Evolutionary conservation across 2,329 filamentous ascomycete species (phyloP), one percentile per base, ranked within the genome.

Genomic region (Apiospora koreana): DNA sequence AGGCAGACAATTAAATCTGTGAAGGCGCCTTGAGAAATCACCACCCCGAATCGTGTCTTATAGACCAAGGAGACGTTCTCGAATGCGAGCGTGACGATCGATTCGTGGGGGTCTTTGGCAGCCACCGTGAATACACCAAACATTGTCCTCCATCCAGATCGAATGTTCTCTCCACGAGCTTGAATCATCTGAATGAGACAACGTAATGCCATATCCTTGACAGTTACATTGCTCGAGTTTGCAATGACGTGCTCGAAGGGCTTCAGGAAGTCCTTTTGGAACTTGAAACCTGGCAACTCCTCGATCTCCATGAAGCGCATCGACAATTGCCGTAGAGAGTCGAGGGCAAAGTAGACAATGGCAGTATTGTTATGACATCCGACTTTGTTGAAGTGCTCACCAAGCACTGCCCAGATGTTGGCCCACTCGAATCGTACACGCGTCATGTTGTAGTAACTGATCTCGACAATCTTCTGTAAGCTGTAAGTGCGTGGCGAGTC

Each of bases 111-210:
- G 78, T 98, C 97, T 72, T 92, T 88, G 23, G 97, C 96, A 38
- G 97, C 96, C 46, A 98, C 94, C 1, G 95, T 98, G 79, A 99
- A 99, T 41, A 98, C 95, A 4, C 95, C 96, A 81, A 99, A 98
- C 95, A 99, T 99, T 25, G 97, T 98, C 79, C 96, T 92, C 96
- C 96, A 99, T 6, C 96, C 96, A 48, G 95, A 98, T 68, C 95
- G 92, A 77, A 99, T 99, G 76, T 98, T 98, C 81, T 98, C 93
- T 7, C 97, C 97, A 70, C 94, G 89, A 42, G 95, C 95, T 83
- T 99, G 96, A 65, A 99, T 97, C 97, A 99, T 99, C 81, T 99
- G 97, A 70, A 98, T 97, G 72, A 99, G 85, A 79, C 97, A 99
- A 58, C 95, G 91, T 31, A 99, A 85, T 64, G 97, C 94, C 92